Percentiles rank a stretch among this genome's conserved stretches.
phyloP scores from a whole-genome alignment of 2,329 filamentous ascomycete species.

The Phyllosticta citriasiana region DNA sequence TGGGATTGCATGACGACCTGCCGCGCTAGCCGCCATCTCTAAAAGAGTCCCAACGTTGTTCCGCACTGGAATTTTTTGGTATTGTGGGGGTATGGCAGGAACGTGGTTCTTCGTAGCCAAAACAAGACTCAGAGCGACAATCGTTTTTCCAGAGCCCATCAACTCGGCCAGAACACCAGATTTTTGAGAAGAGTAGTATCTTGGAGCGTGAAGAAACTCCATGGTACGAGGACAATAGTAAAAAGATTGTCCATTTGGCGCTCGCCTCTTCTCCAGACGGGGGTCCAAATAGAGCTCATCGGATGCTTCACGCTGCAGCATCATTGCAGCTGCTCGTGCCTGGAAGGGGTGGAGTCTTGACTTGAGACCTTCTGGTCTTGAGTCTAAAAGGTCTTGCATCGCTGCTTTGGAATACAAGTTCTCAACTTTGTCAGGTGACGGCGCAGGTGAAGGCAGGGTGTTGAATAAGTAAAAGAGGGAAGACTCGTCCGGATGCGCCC shows the following conservation, averaged over 20 bases:
- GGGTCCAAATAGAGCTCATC: slow-evolving; percentile 61
- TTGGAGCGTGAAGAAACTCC: slow-evolving; percentile 53
- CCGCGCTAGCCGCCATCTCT: slow-evolving; percentile 65
- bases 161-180: slow-evolving; percentile 75
- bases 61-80: slow-evolving; percentile 38
- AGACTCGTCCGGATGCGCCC: slow-evolving; percentile 33
- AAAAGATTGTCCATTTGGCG: slow-evolving; percentile 53
- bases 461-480: slow-evolving; percentile 67
- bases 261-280: slow-evolving; percentile 49
- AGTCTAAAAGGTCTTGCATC: slow-evolving; percentile 46
- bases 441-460: slow-evolving; percentile 56
- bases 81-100: slow-evolving; percentile 54
- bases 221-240: slow-evolving; percentile 61
- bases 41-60: slow-evolving; percentile 50
- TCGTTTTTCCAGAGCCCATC: slow-evolving; percentile 73
- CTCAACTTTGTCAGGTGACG: slow-evolving; percentile 39
- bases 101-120: slow-evolving; percentile 64
- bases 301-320: slow-evolving; percentile 70
- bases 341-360: slow-evolving; percentile 71
- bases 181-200: slow-evolving; percentile 60
- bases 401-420: slow-evolving; percentile 44
- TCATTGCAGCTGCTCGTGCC: slow-evolving; percentile 64
- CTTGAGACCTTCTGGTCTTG: slow-evolving; percentile 40
- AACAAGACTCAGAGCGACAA: slow-evolving; percentile 67
- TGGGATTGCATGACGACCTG: slow-evolving; percentile 57